phyloP scores from a whole-genome alignment of 495 filamentous ascomycete genomes.

The Aspergillus affinis region DNA sequence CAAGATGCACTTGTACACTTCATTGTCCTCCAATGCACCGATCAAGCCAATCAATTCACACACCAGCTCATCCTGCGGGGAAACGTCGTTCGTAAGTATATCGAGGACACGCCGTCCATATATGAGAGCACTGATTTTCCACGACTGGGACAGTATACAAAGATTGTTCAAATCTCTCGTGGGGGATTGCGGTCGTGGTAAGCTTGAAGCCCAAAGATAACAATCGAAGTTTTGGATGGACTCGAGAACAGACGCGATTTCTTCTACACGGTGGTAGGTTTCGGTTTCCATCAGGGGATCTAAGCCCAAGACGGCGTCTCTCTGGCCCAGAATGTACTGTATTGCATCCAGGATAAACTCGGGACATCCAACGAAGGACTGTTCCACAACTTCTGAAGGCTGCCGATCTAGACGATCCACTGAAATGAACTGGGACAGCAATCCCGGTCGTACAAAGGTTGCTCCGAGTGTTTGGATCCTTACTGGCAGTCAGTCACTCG shows the following conservation, averaged over 20 bases:
- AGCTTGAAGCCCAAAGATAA: conserved; percentile 30
- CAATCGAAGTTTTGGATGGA: conserved; percentile 34
- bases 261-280: conserved; percentile 11
- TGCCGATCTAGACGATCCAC: conserved; percentile 16
- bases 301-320: conserved; percentile 30
- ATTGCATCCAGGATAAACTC: conserved; percentile 37
- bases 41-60: conserved; percentile 45
- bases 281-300: conserved; percentile 1
- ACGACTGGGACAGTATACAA: conserved; percentile 26
- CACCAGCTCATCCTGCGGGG: conserved; percentile 33
- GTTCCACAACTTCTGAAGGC: conserved; percentile 30
- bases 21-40: conserved; percentile 42
- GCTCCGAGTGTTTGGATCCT: conserved; percentile 44
- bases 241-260: conserved; percentile 22
- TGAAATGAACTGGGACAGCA: conserved; percentile 26
- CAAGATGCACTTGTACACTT: conserved; percentile 54
- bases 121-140: conserved; percentile 32
- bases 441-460: conserved; percentile 45
- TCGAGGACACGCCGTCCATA: conserved; percentile 38
- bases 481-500: conserved; percentile 8
- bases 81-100: conserved; percentile 17
- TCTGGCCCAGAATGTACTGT: conserved; percentile 31
- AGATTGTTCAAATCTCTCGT: conserved; percentile 24
- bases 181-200: conserved; percentile 30
- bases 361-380: conserved; percentile 44